Evolutionary conservation across 306 rosid genomes (phyloP).

Genomic region (Carpinus fangiana): DNA sequence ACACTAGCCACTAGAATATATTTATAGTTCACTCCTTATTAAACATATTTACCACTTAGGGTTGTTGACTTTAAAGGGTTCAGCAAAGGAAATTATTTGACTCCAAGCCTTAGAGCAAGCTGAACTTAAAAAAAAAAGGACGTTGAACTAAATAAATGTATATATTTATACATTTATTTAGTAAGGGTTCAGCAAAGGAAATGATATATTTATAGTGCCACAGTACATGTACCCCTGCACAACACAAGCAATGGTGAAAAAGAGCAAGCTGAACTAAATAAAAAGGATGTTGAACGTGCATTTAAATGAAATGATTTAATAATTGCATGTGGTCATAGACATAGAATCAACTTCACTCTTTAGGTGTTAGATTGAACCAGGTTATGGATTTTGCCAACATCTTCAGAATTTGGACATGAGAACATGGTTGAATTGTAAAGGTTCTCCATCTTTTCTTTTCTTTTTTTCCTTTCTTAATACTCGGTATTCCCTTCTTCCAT

Average conservation of each 20-base stretch:
- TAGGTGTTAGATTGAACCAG: too few species aligned
- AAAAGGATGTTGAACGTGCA: not conserved
- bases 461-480: too few species aligned
- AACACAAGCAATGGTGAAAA: not conserved
- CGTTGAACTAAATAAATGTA: too few species aligned
- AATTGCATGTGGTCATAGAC: not conserved
- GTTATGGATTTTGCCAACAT: too few species aligned
- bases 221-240: not conserved
- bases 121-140: too few species aligned
- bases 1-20: not conserved
- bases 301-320: not conserved
- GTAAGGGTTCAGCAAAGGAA: not conserved
- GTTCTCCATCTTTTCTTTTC: too few species aligned
- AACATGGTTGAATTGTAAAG: too few species aligned
- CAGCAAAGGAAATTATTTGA: not conserved
- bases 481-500: too few species aligned
- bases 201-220: not conserved
- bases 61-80: not conserved
- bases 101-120: not conserved
- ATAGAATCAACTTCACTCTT: not conserved
- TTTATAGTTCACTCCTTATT: not conserved
- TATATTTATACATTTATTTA: too few species aligned
- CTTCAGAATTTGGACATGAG: too few species aligned
- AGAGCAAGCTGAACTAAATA: not conserved
- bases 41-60: not conserved